phyloP scores from a whole-genome alignment of 2,329 filamentous ascomycete genomes.

The Ophiocordyceps australis region DNA sequence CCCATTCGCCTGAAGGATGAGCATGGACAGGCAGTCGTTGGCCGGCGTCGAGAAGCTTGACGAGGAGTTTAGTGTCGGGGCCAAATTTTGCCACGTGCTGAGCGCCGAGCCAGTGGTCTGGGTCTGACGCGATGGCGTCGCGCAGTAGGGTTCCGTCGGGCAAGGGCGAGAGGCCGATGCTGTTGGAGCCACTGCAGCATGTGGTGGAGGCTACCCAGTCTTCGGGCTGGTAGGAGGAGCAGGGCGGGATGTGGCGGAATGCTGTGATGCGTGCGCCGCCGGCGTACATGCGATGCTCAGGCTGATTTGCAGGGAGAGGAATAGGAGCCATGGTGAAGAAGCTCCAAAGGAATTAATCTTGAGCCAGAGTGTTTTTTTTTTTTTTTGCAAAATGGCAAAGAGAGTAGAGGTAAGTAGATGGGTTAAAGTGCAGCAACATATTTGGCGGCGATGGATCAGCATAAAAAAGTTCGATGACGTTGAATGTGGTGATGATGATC shows the following conservation, averaged over 20 bases:
- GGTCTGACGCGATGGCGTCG: conserved; percentile 4
- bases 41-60: conserved; percentile 7
- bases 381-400: no score
- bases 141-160: conserved; percentile 4
- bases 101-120: conserved; percentile 5
- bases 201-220: conserved; percentile 7
- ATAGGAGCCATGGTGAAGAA: conserved; percentile 2
- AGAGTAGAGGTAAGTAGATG: no score
- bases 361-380: no score
- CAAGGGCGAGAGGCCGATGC: conserved; percentile 4
- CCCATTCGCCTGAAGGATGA: conserved; percentile 6
- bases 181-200: conserved; percentile 4
- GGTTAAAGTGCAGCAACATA: no score
- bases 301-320: conserved; percentile 5
- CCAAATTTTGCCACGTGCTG: conserved; percentile 4
- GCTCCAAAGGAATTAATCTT: no score
- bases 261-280: conserved; percentile 5
- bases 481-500: no score
- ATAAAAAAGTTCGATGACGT: no score
- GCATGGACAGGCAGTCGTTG: conserved; percentile 7
- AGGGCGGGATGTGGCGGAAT: conserved; percentile 3
- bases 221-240: conserved; percentile 4
- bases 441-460: no score
- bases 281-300: conserved; percentile 4
- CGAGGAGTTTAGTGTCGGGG: conserved; percentile 5